Evolutionary conservation across 169 alveolate genomes (phyloP).

Genomic region (Eimeria zaria): DNA sequence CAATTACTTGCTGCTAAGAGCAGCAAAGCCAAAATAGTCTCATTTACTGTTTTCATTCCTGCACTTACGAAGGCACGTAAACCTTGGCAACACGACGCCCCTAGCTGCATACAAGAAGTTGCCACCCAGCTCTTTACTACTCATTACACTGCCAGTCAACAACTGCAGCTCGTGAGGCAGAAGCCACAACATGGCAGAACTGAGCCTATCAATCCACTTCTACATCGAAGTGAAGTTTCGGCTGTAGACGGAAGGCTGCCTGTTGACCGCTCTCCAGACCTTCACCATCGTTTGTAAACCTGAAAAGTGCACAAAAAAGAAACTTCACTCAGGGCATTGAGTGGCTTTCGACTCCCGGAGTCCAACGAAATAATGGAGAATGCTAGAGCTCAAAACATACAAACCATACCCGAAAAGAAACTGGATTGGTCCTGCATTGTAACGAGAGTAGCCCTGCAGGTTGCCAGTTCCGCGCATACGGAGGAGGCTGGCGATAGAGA

Average conservation of each 20-base stretch:
- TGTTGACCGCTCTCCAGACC: constrained; percentile 17
- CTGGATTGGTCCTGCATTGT: constrained; percentile 59
- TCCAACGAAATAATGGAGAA: background rate
- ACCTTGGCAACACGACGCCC: background rate
- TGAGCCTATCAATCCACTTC: constrained; percentile 44
- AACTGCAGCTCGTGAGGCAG: background rate
- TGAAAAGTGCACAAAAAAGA: background rate
- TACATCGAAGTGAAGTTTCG: constrained; percentile 66
- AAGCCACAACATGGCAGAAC: background rate
- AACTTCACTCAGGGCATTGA: background rate
- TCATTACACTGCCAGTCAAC: background rate
- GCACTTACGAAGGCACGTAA: background rate
- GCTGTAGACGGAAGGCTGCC: constrained; percentile 69
- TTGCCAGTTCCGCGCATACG: constrained; percentile 72
- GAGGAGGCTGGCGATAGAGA: constrained; percentile 63
- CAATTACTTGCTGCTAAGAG: background rate
- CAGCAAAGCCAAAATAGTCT: background rate
- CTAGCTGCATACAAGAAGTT: background rate
- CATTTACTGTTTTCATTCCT: background rate
- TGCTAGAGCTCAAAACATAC: background rate
- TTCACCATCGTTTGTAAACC: constrained; percentile 75
- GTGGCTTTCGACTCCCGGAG: background rate
- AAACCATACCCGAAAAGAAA: constrained; percentile 71
- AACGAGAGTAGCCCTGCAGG: constrained; percentile 75
- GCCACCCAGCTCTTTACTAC: background rate